Evolutionary conservation across 768 basidiomycete species (phyloP), one percentile per base, ranked within the genome.

Genomic region (Suillus cothurnatus): DNA sequence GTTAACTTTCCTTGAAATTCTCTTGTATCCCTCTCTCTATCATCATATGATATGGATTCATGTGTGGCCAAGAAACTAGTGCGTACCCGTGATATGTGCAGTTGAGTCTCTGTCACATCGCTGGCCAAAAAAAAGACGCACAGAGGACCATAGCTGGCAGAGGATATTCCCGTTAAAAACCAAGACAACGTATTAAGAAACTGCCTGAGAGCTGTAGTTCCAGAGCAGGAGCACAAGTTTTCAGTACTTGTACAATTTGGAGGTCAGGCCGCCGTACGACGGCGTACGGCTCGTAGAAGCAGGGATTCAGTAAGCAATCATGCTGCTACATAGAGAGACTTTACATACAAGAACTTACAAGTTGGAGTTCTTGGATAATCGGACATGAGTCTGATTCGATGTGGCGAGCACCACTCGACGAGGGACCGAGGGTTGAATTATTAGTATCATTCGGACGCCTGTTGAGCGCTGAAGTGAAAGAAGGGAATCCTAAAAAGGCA

Each of bases 401-500:
- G 56, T 4, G 36, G 31, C 8, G 56, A 17, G 56, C 32, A 38
- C 15, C 23, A 26, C 23, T 58, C n/a, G 34, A 56, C 34, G 55
- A 56, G 55, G 55, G n/a, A 38, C 23, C 34, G 55, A 56, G 55
- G 55, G 32, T 26, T 19, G 15, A 58, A 58, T 19, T 2, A 28
- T 28, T 19, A 52, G 45, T 23, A 14, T n/a, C n/a, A n/a, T 5
- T 23, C n/a, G 28, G 26, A 50, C 15, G 49, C 49, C 49, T 52
- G 28, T 28, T 55, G 32, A 32, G 53, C 32, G 32, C 21, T 21
- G 32, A 34, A 55, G 53, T 28, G 4, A 39, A 58, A 28, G 38
- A 59, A 59, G 57, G 17, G 3, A 41, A 28, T 41, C 26, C 58
- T 59, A 28, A 59, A 41, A 28, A 59, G 58, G 58, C 39, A 39